A percentile compares a stretch with the other conserved stretches of the same genome.
phyloP scores from a whole-genome alignment of 176 grass and related monocot genomes.

The Zoysia japonica region DNA sequence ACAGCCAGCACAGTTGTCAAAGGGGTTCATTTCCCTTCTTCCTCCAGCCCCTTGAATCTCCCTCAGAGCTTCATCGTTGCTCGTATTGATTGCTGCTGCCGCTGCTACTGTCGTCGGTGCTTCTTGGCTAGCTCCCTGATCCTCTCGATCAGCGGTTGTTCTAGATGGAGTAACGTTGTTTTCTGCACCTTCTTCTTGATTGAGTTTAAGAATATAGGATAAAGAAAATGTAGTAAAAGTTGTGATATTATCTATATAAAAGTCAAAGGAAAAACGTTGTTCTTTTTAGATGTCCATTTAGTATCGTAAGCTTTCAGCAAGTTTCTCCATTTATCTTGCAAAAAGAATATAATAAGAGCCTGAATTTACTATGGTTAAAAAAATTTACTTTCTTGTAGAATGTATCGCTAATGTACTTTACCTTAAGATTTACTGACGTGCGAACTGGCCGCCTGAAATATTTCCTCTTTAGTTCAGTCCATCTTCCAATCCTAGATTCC shows the following conservation, averaged over 20 bases:
- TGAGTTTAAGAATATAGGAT: neutral
- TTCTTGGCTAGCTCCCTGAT: conserved; percentile 17
- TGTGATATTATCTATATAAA: neutral
- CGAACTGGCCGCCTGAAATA: conserved; percentile 27
- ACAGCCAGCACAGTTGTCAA: too few species aligned
- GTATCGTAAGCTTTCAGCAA: neutral
- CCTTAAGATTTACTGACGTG: conserved; percentile 26
- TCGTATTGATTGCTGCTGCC: neutral
- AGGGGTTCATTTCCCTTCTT: too few species aligned
- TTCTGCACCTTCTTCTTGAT: conserved; percentile 7
- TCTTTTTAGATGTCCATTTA: neutral
- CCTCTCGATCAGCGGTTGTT: conserved; percentile 6
- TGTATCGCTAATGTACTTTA: conserved; percentile 3
- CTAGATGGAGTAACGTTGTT: neutral
- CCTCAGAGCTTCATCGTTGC: neutral
- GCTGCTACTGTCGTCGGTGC: neutral
- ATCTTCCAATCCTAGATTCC: neutral
- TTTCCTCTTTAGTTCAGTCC: neutral
- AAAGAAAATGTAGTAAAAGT: neutral
- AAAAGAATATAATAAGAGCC: neutral
- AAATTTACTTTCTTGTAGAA: conserved; percentile 2
- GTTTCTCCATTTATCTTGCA: conserved; percentile 44
- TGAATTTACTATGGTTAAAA: neutral
- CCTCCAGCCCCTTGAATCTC: too few species aligned
- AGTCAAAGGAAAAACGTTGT: neutral